phyloP scores from a whole-genome alignment of 169 alveolate genomes.

The Plasmodium coatneyi region DNA sequence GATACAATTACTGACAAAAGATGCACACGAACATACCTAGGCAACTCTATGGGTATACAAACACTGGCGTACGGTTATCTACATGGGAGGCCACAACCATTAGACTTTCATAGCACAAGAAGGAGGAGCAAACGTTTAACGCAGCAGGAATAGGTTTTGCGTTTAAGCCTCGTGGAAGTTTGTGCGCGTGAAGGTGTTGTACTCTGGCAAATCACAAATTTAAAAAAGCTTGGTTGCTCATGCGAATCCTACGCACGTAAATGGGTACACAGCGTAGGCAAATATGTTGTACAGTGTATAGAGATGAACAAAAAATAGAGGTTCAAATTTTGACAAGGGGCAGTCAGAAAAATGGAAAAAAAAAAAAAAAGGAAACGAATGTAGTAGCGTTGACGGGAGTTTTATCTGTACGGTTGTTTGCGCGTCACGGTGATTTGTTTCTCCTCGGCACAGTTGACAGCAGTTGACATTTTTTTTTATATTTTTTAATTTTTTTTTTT shows the following conservation, averaged over 20 bases:
- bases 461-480: background rate
- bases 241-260: background rate
- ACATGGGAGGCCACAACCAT: background rate
- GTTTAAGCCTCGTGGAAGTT: background rate
- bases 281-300: background rate
- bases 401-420: background rate
- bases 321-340: background rate
- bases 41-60: background rate
- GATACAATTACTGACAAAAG: background rate
- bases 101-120: background rate
- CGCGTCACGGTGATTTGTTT: background rate
- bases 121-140: background rate
- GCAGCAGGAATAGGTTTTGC: background rate
- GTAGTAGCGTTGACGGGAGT: background rate
- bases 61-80: background rate
- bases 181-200: background rate
- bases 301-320: background rate
- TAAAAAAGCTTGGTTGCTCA: background rate
- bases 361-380: background rate
- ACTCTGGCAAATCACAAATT: background rate
- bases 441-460: background rate
- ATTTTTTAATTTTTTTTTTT: background rate
- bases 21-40: background rate
- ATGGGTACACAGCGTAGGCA: background rate
- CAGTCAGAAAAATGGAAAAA: background rate